Evolutionary conservation across 2,329 filamentous ascomycete species (phyloP).

Genomic region (Xylariaceae sp.): DNA sequence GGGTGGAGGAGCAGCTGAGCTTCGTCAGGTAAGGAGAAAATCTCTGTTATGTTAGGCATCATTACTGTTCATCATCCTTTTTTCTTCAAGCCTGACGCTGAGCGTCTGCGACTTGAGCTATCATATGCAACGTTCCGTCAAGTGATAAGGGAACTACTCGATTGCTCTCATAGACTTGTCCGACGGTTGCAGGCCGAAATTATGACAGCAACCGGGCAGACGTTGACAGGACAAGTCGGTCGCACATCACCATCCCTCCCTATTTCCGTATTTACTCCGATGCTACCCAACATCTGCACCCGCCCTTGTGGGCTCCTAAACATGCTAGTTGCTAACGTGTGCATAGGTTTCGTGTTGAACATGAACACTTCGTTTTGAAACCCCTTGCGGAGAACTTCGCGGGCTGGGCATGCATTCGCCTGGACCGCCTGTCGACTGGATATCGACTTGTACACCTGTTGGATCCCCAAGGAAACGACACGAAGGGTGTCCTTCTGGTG

Average conservation of each 20-base stretch:
- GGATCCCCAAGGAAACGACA: slow-evolving; percentile 41
- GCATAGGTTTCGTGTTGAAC: slow-evolving; percentile 49
- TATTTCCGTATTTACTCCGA: not conserved
- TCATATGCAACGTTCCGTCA: slow-evolving; percentile 28
- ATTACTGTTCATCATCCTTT: slow-evolving; percentile 6
- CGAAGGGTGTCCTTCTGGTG: slow-evolving; percentile 47
- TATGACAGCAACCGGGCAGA: not conserved
- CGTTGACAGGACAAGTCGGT: slow-evolving; percentile 10
- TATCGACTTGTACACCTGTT: slow-evolving; percentile 51
- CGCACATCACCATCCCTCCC: not conserved
- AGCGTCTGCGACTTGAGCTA: slow-evolving; percentile 19
- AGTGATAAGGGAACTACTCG: slow-evolving; percentile 9
- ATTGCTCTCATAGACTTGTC: not conserved
- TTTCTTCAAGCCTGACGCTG: slow-evolving; percentile 11
- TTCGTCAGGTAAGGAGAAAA: slow-evolving; percentile 60
- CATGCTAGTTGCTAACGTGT: slow-evolving; percentile 11
- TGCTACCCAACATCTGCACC: slow-evolving; percentile 35
- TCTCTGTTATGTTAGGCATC: slow-evolving; percentile 8
- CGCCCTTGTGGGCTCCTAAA: not conserved
- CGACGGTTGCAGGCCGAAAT: slow-evolving; percentile 1
- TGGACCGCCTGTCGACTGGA: slow-evolving; percentile 51
- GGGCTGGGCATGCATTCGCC: slow-evolving; percentile 55
- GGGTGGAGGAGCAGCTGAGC: slow-evolving; percentile 63
- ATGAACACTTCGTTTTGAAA: slow-evolving; percentile 13
- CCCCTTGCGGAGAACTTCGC: slow-evolving; percentile 8